Percentiles rank a stretch among this genome's conserved stretches.
These are phyloP conservation scores for Hibiscus trionum DNA, from an alignment of 345 rosid species.

Conservation along the genomic window DNA sequence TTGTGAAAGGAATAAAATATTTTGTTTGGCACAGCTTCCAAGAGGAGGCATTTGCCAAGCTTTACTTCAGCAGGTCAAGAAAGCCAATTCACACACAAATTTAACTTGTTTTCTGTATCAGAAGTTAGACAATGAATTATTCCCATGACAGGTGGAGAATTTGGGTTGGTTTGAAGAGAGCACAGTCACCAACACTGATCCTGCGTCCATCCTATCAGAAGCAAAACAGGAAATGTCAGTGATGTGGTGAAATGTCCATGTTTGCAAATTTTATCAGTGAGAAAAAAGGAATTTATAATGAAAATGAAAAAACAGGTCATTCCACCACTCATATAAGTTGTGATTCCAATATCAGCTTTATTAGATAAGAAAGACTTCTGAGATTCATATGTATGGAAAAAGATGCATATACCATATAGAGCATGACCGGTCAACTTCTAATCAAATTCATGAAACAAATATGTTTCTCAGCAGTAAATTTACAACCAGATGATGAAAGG, in stretches of 20 bases:
- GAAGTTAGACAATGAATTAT: constrained; percentile 49
- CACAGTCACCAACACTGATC: constrained; percentile 84
- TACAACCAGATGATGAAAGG: not conserved
- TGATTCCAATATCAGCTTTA: not conserved
- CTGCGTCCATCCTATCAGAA: constrained; percentile 65
- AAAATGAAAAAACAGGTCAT: not conserved
- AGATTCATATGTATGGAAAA: not conserved
- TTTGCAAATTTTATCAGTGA: not conserved
- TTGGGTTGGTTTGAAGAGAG: constrained; percentile 75
- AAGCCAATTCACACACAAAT: constrained; percentile 75
- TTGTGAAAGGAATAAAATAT: constrained; percentile 85
- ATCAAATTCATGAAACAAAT: not conserved
- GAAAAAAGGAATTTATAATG: not conserved
- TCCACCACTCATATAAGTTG: not conserved
- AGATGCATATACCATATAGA: not conserved
- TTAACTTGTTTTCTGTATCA: constrained; percentile 44
- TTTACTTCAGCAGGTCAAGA: constrained; percentile 76
- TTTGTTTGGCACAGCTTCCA: constrained; percentile 92
- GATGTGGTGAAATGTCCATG: not conserved
- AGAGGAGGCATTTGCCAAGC: constrained; percentile 73
- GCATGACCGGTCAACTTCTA: not conserved
- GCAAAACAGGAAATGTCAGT: constrained; percentile 1
- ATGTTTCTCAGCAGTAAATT: not conserved
- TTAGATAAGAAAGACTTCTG: not conserved
- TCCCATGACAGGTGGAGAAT: constrained; percentile 89